Conservation (phyloP, 176 grass and related monocot species). For the Hyparrhenia diplandra region DNA sequence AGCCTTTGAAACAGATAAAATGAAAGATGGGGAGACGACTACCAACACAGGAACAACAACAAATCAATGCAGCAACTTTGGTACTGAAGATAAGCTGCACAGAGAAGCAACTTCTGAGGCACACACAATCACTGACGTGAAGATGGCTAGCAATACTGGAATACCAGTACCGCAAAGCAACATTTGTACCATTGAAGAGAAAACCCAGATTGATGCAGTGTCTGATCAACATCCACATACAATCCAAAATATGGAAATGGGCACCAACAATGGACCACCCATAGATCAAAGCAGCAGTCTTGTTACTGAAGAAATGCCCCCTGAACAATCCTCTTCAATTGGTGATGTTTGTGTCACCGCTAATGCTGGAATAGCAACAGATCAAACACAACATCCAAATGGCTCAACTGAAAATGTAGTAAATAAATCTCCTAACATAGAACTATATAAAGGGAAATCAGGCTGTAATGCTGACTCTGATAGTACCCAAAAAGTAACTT, state of each 20-base stretch:
- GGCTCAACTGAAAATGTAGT: conserved; percentile 7
- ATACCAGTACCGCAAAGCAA: conserved; percentile 22
- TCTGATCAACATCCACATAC: background rate
- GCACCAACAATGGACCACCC: background rate
- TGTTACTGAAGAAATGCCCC: conserved; percentile 21
- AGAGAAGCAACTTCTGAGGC: conserved; percentile 29
- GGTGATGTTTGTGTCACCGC: background rate
- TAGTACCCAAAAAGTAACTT: background rate
- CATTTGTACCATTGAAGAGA: conserved; percentile 21
- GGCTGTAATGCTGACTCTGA: conserved; percentile 4
- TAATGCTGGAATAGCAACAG: conserved; percentile 16
- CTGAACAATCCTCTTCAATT: conserved; percentile 21
- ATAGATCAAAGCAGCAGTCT: conserved; percentile 20
- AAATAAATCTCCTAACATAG: conserved; percentile 3
- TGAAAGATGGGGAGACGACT: conserved; percentile 1
- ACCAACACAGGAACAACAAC: conserved; percentile 24
- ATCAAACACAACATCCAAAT: conserved; percentile 23
- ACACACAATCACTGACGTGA: conserved; percentile 7
- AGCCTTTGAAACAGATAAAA: background rate
- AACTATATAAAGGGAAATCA: conserved; percentile 17
- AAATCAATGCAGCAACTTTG: background rate
- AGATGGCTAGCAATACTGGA: conserved; percentile 14
- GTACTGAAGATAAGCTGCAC: conserved; percentile 18
- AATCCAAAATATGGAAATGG: conserved; percentile 18
- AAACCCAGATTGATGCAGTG: background rate